Evolutionary conservation across 345 rosid genomes (phyloP), one percentile per base, ranked within the genome.

Genomic region (Corymbia maculata): DNA sequence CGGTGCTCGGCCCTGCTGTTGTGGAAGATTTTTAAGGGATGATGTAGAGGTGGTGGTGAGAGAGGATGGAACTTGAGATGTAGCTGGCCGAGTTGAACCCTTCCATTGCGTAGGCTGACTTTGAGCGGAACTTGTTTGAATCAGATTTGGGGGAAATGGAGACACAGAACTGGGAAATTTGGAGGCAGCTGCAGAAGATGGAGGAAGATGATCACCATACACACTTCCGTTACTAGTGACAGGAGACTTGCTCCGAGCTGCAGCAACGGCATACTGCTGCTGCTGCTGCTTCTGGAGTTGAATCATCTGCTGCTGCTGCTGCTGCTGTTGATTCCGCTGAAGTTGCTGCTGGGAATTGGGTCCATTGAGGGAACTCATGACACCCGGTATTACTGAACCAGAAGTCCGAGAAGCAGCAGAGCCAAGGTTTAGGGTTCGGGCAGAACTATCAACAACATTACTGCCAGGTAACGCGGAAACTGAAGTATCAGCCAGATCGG

Each of bases 21-120:
- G 98, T 3, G 95, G 86, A 88, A 92, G 91, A 53, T 91, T 94
- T 89, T 96, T 95, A 4, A 92, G 92, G 9, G 97, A 90, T 22
- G 97, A 90, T 7, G 94, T 86, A 19, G 95, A 87, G 42, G 98
- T 91, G 42, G 94, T 85, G 49, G 98, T 89, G 21, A 87, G 79
- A 47, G 95, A 89, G 42, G 98, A 92, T 84, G 96, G 92, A 82
- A 90, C 93, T 90, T 93, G 98, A 86, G 97, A 88, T 21, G 93
- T 87, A 30, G 93, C 85, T 24, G 95, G 89, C 90, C 97, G 94
- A 32, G 87, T 90, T 79, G 98, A 92, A 93, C 92, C 95, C 92
- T 96, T 98, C 99, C 99, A 97, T 88, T 94, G 99, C 80, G 96
- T 89, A 86, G 99, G 93, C 80, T 96, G 99, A 80, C 87, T 92